These are phyloP conservation scores for Candida sphagnicola DNA, from an alignment of 805 yeast genomes.

Conservation along the genomic window DNA sequence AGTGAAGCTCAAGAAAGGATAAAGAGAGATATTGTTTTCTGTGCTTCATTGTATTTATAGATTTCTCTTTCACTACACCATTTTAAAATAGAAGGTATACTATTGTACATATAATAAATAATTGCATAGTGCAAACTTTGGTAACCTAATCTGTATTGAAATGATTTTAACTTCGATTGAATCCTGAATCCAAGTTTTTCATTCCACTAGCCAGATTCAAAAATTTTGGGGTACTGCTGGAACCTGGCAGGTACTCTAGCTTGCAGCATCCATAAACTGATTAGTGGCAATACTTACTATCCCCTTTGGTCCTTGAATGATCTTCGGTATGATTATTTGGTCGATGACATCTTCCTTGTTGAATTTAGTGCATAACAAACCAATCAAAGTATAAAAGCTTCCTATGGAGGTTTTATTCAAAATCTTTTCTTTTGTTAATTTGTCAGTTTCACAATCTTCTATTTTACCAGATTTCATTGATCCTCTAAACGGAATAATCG, in stretches of 20 bases:
- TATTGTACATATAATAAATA: slow-evolving; percentile 1
- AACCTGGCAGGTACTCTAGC: neutral
- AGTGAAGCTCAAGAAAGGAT: slow-evolving; percentile 88
- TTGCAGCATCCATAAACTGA: neutral
- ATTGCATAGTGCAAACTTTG: no score
- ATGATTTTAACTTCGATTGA: no score
- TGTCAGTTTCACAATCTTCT: slow-evolving; percentile 8
- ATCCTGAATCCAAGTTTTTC: no score
- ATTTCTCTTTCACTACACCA: no score
- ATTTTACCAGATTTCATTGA: slow-evolving; percentile 17
- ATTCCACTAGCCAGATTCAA: no score
- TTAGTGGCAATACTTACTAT: slow-evolving; percentile 19
- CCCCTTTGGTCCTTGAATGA: slow-evolving; percentile 28
- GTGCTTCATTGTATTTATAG: slow-evolving; percentile 86
- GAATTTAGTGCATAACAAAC: slow-evolving; percentile 26
- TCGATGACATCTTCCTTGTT: slow-evolving; percentile 21
- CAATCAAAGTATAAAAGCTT: slow-evolving; percentile 36
- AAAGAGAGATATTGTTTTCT: slow-evolving; percentile 94
- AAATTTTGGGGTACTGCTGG: no score
- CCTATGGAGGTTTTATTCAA: slow-evolving; percentile 25
- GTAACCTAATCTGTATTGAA: no score
- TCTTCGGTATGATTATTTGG: slow-evolving; percentile 15
- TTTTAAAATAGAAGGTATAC: no score
- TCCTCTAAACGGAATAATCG: slow-evolving; percentile 30
- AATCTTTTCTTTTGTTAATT: slow-evolving; percentile 10